These are phyloP conservation scores for Leccinum sublutescens DNA, from an alignment of 768 basidiomycete species.

Conservation along the genomic window DNA sequence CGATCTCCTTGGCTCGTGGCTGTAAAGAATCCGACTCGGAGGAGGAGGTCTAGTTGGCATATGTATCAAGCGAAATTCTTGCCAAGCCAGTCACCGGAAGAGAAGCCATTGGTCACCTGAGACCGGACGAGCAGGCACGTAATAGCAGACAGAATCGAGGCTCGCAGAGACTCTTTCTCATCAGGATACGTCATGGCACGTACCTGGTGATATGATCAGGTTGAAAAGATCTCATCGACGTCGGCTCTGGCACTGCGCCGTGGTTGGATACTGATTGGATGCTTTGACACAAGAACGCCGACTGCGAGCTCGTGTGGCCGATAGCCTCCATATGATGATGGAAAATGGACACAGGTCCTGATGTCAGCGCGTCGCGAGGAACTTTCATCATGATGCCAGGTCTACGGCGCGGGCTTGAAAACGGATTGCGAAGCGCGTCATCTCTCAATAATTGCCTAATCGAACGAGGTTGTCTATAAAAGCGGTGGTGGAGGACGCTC, in stretches of 20 bases:
- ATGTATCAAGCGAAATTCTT: neutral
- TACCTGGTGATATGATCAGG: slow-evolving; percentile 5
- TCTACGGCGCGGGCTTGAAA: slow-evolving; percentile 19
- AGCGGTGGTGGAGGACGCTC: slow-evolving; percentile 7
- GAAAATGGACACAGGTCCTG: slow-evolving; percentile 12
- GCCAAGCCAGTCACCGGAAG: neutral
- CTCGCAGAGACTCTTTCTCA: neutral
- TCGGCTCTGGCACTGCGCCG: slow-evolving; percentile 6
- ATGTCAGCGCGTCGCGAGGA: slow-evolving; percentile 9
- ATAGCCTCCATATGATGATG: slow-evolving; percentile 17
- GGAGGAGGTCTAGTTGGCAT: neutral
- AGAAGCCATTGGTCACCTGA: neutral
- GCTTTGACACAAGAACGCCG: slow-evolving; percentile 13
- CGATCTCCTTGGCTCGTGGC: neutral
- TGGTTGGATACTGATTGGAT: slow-evolving; percentile 2
- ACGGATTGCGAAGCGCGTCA: slow-evolving; percentile 16
- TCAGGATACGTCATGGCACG: slow-evolving; percentile 8
- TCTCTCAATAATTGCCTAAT: slow-evolving; percentile 17
- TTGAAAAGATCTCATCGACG: neutral
- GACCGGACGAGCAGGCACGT: slow-evolving; percentile 9
- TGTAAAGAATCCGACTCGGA: neutral
- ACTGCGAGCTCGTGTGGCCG: slow-evolving; percentile 6
- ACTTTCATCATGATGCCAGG: slow-evolving; percentile 19
- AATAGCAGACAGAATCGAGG: slow-evolving; percentile 2
- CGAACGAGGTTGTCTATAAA: slow-evolving; percentile 4